Conservation (phyloP, 2,329 filamentous ascomycete genomes). For the Alternaria sp. region DNA sequence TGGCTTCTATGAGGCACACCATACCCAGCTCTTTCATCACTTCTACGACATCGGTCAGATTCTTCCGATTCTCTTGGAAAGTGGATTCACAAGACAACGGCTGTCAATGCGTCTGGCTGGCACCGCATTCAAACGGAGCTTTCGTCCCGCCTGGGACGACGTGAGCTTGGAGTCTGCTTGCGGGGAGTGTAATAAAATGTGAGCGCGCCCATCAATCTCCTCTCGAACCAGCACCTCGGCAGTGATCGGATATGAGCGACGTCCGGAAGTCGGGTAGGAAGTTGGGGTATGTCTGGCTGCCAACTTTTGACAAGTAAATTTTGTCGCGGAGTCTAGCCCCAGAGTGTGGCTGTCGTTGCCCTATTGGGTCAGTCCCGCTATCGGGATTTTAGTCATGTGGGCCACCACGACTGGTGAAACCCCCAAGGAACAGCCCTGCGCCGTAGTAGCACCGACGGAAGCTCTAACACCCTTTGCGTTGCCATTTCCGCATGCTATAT, state of each 20-base stretch:
- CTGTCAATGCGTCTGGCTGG: not conserved
- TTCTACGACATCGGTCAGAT: not conserved
- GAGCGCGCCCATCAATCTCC: not conserved
- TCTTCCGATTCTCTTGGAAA: not conserved
- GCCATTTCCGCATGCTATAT: not conserved
- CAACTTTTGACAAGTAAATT: not conserved
- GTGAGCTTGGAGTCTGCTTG: not conserved
- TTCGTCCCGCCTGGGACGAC: not conserved
- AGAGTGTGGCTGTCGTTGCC: not conserved
- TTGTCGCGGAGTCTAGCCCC: not conserved
- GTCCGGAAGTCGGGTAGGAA: not conserved
- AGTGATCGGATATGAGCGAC: not conserved
- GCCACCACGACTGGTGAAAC: not conserved
- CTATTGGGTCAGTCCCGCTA: not conserved
- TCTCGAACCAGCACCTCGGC: not conserved
- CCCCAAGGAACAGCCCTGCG: not conserved
- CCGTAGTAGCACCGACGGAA: constrained; percentile 4
- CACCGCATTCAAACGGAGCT: not conserved
- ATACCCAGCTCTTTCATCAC: not conserved
- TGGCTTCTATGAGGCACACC: not conserved
- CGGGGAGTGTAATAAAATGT: not conserved
- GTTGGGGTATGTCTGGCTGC: not conserved
- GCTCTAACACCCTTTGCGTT: not conserved
- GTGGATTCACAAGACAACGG: not conserved
- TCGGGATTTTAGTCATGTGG: not conserved